Evolutionary conservation across 2,329 filamentous ascomycete species (phyloP), one percentile per base, ranked within the genome.

Genomic region (Samsoniella hepiali): DNA sequence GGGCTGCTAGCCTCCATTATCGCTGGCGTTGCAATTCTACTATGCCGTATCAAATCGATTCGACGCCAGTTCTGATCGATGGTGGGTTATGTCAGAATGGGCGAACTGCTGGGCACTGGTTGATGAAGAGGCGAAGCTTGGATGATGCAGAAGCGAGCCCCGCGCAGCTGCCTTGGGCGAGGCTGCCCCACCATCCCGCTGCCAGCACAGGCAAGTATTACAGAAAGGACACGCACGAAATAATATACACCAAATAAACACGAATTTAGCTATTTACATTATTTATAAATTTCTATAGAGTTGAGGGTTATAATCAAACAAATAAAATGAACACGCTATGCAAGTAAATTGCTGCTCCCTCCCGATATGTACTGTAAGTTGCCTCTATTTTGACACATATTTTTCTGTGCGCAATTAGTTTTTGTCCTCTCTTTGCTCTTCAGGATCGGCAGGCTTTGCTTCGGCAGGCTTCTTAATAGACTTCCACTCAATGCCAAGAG

Each of bases 401-500:
- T 45, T 22, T 49, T 27, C 17, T 36, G 17, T 11, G 11, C 15
- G 13, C 9, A n/a, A 31, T 58, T 42, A 60, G 17, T 27, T 53
- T 22, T 60, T 60, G 29, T 4, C n/a, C 8, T 53, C 58, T 13
- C 3, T 51, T 45, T 63, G 54, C 17, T 57, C 56, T 32, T 64
- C 62, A 8, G 44, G 31, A 55, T 64, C 62, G 27, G 27, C 17
- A 29, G 56, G 9, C 27, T 53, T 38, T 60, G 65, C 65, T 70
- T 69, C 5, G 34, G 62, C 31, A 40, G 57, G 57, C 69, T 84
- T 85, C 78, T 90, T 90, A 69, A 91, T 86, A 67, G 78, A 87
- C 72, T 79, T 85, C 88, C 88, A 91, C 72, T 90, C 82, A 67
- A 91, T 82, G 29, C 81, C 81, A 2, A 83, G 69, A 0, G 84